phyloP scores from a whole-genome alignment of 2,329 filamentous ascomycete genomes.

The Botrytis pseudocinerea region DNA sequence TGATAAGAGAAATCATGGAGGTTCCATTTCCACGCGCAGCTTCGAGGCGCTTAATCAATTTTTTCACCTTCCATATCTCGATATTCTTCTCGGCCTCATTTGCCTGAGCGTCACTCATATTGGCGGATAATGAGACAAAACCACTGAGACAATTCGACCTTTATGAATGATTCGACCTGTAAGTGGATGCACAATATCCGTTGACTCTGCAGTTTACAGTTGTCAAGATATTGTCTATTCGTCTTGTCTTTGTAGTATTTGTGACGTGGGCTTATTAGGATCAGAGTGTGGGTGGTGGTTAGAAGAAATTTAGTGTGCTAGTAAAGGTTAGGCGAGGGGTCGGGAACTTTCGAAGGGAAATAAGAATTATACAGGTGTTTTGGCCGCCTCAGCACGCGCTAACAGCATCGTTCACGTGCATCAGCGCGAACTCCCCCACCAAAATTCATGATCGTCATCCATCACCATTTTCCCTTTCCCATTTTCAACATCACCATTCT shows the following conservation, averaged over 20 bases:
- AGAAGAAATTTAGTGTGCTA: conserved; percentile 21
- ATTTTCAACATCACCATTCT: no score
- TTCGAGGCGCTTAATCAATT: conserved; percentile 98
- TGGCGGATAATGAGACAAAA: conserved; percentile 45
- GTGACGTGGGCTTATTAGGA: conserved; percentile 19
- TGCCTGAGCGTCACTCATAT: conserved; percentile 82
- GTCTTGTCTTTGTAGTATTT: conserved; percentile 18
- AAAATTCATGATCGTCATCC: no score
- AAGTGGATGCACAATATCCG: conserved; percentile 15
- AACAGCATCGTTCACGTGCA: no score
- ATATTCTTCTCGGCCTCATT: conserved; percentile 98
- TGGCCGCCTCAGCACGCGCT: no score
- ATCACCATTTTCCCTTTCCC: no score
- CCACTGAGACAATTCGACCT: conserved; percentile 11
- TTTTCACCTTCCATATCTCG: conserved; percentile 97
- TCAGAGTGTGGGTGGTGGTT: conserved; percentile 5
- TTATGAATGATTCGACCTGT: conserved; percentile 2
- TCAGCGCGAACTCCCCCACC: no score
- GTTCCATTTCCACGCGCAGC: conserved; percentile 97
- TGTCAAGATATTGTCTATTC: conserved; percentile 1
- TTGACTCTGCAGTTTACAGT: conserved; percentile 23
- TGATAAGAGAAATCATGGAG: conserved; percentile 99
- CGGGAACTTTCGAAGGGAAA: conserved; percentile 9
- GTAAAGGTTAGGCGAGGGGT: conserved; percentile 20
- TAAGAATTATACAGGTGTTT: no score